Conservation (phyloP, 2,329 filamentous ascomycete genomes). For the Xylaria sp. region DNA sequence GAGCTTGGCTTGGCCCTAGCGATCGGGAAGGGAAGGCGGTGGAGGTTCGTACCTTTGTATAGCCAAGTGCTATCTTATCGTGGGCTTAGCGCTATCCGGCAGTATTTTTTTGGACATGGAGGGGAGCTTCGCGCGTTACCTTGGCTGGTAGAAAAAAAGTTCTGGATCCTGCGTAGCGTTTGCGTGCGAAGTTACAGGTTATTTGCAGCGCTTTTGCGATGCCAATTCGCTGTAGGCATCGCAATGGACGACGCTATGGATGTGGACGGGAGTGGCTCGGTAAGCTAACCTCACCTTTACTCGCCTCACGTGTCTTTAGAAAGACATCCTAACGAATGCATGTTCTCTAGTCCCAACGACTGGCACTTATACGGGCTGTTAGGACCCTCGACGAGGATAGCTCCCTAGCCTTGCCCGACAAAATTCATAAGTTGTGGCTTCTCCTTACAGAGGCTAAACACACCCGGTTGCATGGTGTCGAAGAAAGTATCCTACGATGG, state of each 20-base stretch:
- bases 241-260: slow-evolving; percentile 45
- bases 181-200: slow-evolving; percentile 3
- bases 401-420: slow-evolving; percentile 57
- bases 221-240: slow-evolving; percentile 34
- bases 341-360: slow-evolving; percentile 44
- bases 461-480: slow-evolving; percentile 62
- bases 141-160: slow-evolving; percentile 36
- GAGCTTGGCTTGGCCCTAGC: slow-evolving; percentile 18
- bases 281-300: slow-evolving; percentile 24
- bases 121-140: slow-evolving; percentile 41
- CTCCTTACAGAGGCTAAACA: slow-evolving; percentile 57
- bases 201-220: slow-evolving; percentile 36
- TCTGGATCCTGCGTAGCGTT: slow-evolving; percentile 5
- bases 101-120: slow-evolving; percentile 42
- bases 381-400: slow-evolving; percentile 66
- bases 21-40: slow-evolving; percentile 20
- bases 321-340: slow-evolving; percentile 20
- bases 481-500: slow-evolving; percentile 70
- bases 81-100: slow-evolving; percentile 22
- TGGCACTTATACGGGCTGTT: slow-evolving; percentile 62
- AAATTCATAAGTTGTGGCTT: slow-evolving; percentile 62
- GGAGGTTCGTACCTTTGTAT: slow-evolving; percentile 20
- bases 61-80: slow-evolving; percentile 30
- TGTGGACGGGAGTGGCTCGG: slow-evolving; percentile 41
- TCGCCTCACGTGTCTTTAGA: neutral